Conservation (phyloP, 2,329 filamentous ascomycete genomes). For the Hypoxylon sp. region DNA sequence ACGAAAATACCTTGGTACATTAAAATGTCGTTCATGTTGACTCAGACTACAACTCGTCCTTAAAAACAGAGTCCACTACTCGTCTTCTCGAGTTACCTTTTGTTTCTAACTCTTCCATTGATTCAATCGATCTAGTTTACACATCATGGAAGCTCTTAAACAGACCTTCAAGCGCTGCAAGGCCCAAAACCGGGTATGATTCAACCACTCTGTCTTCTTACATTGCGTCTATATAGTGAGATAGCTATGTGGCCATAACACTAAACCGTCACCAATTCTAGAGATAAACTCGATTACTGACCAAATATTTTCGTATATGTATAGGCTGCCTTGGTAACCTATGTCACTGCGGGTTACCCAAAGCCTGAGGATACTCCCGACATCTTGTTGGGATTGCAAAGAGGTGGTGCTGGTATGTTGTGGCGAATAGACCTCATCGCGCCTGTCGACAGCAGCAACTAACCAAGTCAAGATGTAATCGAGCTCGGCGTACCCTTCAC, state of each 20-base stretch:
- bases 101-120: conserved; percentile 3
- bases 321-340: conserved; percentile 89
- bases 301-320: conserved; percentile 4
- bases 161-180: conserved; percentile 74
- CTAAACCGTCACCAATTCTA: background rate
- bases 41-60: conserved; percentile 11
- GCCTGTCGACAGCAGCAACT: conserved; percentile 1
- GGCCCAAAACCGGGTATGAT: conserved; percentile 68
- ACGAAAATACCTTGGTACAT: conserved; percentile 8
- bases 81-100: background rate
- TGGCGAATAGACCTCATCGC: conserved; percentile 11
- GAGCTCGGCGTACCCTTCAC: conserved; percentile 97
- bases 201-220: conserved; percentile 4
- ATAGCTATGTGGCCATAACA: background rate
- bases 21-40: conserved; percentile 12
- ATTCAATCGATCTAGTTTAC: conserved; percentile 31
- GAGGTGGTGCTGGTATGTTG: conserved; percentile 85
- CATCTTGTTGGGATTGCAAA: conserved; percentile 90
- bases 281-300: background rate
- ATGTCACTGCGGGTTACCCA: conserved; percentile 95
- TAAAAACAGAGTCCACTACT: conserved; percentile 21
- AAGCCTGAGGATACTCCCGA: conserved; percentile 85
- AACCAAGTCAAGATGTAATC: conserved; percentile 80
- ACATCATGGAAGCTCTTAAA: conserved; percentile 70
- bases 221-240: background rate